These are phyloP conservation scores for Daldinia vernicosa DNA, from an alignment of 495 filamentous ascomycete species.

Conservation along the genomic window DNA sequence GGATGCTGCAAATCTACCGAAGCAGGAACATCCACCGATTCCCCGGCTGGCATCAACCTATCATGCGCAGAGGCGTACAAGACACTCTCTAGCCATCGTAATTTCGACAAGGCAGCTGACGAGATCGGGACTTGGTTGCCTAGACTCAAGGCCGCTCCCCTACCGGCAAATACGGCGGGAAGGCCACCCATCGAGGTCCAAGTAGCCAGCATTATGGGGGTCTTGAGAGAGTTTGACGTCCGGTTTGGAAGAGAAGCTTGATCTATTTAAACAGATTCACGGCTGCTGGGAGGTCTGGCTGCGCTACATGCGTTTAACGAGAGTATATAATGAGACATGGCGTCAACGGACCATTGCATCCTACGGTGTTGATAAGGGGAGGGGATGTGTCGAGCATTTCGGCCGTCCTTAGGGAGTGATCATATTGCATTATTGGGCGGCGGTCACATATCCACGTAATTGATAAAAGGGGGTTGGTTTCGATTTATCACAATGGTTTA, in stretches of 20 bases:
- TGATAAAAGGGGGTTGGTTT: background rate
- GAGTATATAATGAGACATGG: constrained; percentile 27
- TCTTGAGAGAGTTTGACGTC: constrained; percentile 83
- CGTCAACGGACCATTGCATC: constrained; percentile 28
- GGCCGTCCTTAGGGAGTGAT: constrained; percentile 9
- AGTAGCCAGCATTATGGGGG: constrained; percentile 85
- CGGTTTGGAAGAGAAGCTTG: constrained; percentile 66
- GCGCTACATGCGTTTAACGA: constrained; percentile 2
- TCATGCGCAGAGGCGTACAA: constrained; percentile 84
- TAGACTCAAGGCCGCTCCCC: constrained; percentile 70
- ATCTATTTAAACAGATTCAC: background rate
- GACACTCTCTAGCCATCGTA: constrained; percentile 79
- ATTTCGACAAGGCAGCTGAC: constrained; percentile 78
- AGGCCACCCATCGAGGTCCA: constrained; percentile 80
- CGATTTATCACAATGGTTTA: constrained; percentile 14
- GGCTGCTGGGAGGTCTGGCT: background rate
- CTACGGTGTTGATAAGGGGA: constrained; percentile 22
- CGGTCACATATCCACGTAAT: background rate
- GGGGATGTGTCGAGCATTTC: constrained; percentile 10
- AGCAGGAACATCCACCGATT: constrained; percentile 9
- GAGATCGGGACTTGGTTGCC: constrained; percentile 80
- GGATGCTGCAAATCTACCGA: constrained; percentile 46
- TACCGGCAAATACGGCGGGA: constrained; percentile 36
- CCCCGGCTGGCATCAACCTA: constrained; percentile 50
- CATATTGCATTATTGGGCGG: constrained; percentile 12